Percentiles rank a stretch among this genome's conserved stretches.
These are phyloP conservation scores for Amphibolis antarctica DNA, from an alignment of 106 monocot species.

Conservation along the genomic window DNA sequence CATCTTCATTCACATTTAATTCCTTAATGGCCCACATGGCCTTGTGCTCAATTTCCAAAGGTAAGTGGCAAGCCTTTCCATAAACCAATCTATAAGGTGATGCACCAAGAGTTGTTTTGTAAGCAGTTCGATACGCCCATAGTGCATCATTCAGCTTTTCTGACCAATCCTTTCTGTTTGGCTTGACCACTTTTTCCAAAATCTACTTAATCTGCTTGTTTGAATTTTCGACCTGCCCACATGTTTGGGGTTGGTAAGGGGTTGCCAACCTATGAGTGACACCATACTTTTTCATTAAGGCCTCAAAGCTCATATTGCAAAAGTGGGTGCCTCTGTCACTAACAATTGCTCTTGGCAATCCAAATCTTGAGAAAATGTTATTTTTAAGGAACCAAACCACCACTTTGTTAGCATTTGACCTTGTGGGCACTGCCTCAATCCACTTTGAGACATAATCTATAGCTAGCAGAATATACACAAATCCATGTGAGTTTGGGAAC, in stretches of 20 bases:
- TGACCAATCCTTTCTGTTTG: not conserved
- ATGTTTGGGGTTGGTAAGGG: not conserved
- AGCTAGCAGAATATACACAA: not conserved
- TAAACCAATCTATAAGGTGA: not conserved
- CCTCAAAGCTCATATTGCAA: not conserved
- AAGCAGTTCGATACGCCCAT: constrained; percentile 5
- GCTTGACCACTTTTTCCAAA: constrained; percentile 1
- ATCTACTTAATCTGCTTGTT: constrained; percentile 3
- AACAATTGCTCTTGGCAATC: not conserved
- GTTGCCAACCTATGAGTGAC: not conserved
- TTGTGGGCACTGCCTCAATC: constrained; percentile 1
- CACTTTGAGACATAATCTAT: constrained; percentile 1
- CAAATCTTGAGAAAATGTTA: constrained; percentile 6
- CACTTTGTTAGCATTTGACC: not conserved
- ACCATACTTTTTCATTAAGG: not conserved
- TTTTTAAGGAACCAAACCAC: not conserved
- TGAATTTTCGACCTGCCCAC: not conserved
- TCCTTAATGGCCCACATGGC: not conserved
- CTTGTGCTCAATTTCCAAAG: not conserved
- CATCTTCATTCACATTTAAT: not conserved
- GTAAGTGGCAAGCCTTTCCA: not conserved
- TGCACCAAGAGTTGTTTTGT: not conserved
- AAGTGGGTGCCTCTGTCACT: not conserved
- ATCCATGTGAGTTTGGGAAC: not conserved
- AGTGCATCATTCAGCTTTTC: constrained; percentile 7